Conservation (phyloP, 768 basidiomycete species). For the button mushroom (Agaricus bisporus) region DNA sequence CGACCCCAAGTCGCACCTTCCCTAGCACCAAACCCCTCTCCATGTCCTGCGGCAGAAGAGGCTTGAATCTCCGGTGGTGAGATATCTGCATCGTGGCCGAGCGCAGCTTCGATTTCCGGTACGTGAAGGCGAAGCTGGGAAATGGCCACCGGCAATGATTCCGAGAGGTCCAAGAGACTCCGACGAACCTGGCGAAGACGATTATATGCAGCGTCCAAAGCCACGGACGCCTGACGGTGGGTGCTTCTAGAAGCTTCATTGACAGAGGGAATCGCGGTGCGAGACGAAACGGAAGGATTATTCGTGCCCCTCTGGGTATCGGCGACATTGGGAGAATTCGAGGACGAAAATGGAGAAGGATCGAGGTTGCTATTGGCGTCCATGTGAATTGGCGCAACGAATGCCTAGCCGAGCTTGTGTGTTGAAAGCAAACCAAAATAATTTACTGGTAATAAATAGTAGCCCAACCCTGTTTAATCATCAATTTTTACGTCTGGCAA, state of each 20-base stretch:
- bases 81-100: constrained; percentile 32
- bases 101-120: constrained; percentile 27
- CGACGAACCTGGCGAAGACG: constrained; percentile 50
- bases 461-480: background rate
- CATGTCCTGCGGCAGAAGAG: background rate
- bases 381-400: constrained; percentile 1
- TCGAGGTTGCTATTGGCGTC: constrained; percentile 23
- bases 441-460: background rate
- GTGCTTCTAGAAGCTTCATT: constrained; percentile 17
- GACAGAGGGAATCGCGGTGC: constrained; percentile 7
- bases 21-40: background rate
- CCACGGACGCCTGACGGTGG: constrained; percentile 41
- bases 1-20: constrained; percentile 5
- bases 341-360: constrained; percentile 22
- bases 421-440: background rate
- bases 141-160: constrained; percentile 21
- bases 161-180: constrained; percentile 39
- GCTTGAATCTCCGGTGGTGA: constrained; percentile 5
- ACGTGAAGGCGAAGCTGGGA: constrained; percentile 9
- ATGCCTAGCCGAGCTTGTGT: constrained; percentile 5
- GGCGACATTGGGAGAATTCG: constrained; percentile 15
- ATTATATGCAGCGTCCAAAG: constrained; percentile 48
- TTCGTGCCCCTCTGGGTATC: background rate
- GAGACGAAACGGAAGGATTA: constrained; percentile 5
- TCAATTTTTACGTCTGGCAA: background rate